A percentile compares a stretch with the other conserved stretches of the same genome.
Evolutionary conservation across 2,329 filamentous ascomycete genomes (phyloP).

Genomic region (Fusarium cicatricum): DNA sequence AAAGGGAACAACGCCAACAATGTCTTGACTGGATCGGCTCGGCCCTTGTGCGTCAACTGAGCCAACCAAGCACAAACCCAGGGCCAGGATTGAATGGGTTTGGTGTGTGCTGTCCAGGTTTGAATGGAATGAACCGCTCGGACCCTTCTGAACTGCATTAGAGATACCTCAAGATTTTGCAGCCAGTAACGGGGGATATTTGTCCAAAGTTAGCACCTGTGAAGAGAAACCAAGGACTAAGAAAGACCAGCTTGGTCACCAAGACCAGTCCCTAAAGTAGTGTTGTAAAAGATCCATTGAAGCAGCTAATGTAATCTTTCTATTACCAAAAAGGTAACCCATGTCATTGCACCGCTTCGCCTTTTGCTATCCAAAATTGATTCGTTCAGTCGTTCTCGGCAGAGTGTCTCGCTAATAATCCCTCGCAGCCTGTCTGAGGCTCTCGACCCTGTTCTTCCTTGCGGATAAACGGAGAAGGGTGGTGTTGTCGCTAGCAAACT

Average conservation of each 20-base stretch:
- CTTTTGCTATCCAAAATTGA: conserved; percentile 37
- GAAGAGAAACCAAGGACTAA: neutral
- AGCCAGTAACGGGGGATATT: too few species aligned
- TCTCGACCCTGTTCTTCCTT: too few species aligned
- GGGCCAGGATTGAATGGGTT: too few species aligned
- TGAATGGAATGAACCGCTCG: too few species aligned
- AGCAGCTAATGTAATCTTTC: conserved; percentile 31
- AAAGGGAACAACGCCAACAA: too few species aligned
- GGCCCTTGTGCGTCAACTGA: too few species aligned
- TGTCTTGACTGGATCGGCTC: too few species aligned
- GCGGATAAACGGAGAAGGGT: neutral
- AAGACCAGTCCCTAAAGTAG: neutral
- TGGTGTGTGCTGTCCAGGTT: too few species aligned
- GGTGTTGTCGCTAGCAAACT: neutral
- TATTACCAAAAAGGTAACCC: conserved; percentile 22
- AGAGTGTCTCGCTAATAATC: conserved; percentile 1
- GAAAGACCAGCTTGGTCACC: neutral
- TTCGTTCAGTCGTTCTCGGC: conserved; percentile 28
- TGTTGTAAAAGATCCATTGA: neutral
- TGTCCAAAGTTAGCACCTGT: neutral
- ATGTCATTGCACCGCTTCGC: conserved; percentile 42
- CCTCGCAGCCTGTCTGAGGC: neutral
- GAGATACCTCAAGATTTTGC: too few species aligned
- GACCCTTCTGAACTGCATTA: too few species aligned
- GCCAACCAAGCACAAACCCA: too few species aligned